phyloP scores from a whole-genome alignment of 75 land plant genomes.

The Cryptomeria japonica region DNA sequence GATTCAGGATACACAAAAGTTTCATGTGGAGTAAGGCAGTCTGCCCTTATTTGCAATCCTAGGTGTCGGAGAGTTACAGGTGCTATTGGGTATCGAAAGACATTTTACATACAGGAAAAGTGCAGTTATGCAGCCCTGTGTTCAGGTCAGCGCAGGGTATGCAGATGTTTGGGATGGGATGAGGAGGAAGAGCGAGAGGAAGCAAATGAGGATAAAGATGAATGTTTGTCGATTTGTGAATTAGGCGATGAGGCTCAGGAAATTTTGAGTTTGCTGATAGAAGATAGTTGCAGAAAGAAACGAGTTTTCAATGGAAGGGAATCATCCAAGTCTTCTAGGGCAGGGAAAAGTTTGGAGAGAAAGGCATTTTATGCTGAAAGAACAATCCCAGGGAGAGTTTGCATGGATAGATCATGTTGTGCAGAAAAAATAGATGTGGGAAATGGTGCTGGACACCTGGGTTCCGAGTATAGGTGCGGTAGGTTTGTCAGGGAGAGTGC shows the following conservation, averaged over 20 bases:
- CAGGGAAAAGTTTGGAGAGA: neutral
- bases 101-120: neutral
- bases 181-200: slow-evolving; percentile 2
- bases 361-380: neutral
- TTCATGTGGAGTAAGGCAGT: slow-evolving; percentile 50
- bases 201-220: neutral
- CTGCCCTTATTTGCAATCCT: slow-evolving; percentile 25
- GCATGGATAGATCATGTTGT: neutral
- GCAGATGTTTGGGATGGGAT: slow-evolving; percentile 11
- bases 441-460: neutral
- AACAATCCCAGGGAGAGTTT: neutral
- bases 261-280: slow-evolving; percentile 36
- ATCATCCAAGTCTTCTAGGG: neutral
- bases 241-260: slow-evolving; percentile 21
- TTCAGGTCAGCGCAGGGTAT: neutral
- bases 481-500: neutral
- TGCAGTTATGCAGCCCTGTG: neutral
- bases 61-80: slow-evolving; percentile 1
- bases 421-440: neutral
- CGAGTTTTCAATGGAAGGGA: neutral
- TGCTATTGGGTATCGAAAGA: neutral
- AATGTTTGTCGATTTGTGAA: too few relatives aligned
- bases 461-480: neutral
- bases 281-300: slow-evolving; percentile 16
- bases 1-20: slow-evolving; percentile 5